Base-by-base conservation (phyloP, 305 asterid genomes). In the Fraxinus sp. region DNA sequence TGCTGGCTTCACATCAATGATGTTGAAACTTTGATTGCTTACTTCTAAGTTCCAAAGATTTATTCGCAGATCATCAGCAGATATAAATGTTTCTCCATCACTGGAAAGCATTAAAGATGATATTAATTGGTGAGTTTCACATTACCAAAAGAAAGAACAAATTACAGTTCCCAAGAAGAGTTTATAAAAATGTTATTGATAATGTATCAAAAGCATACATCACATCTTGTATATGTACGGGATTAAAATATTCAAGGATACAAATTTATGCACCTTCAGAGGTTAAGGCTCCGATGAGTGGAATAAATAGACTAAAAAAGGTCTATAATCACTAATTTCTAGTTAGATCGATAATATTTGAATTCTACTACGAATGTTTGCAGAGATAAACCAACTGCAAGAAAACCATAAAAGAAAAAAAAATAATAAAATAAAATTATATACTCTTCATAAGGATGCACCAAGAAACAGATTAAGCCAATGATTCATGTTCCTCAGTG, bases 21-120 rank as follows among this genome's bases (percentile, higher is more conserved):
- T 96, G 86, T 96, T 96, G 91, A 96, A 96, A 89, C 99, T 96
- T 85, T 96, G 99, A 87, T 91, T 94, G 90, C 98, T 94, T 79
- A 96, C 92, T 91, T 94, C 98, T 93, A 96, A 91, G 91, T 96
- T 96, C 99, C 99, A 96, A 80, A 96, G 98, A 88, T 96, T 96
- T 89, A 96, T 89, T 76, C 98, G 93, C 41, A 96, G 92, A 91
- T 96, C 99, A 88, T 96, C 99, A 83, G 99, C 99, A 55, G 99
- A 96, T 91, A 96, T 93, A 88, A 96, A 96, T 59, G 98, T 96
- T 89, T 94, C 98, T 80, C 99, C 97, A 83, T 96, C 99, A 87
- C 99, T 96, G 90, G 62, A 84, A 73, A 86, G 85, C 71, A 88
- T 86, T 39, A 78, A 33, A 70, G 66, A 79, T 74, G 76, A 81